phyloP scores from a whole-genome alignment of 2,329 filamentous ascomycete species.

The Escovopsis sp. region DNA sequence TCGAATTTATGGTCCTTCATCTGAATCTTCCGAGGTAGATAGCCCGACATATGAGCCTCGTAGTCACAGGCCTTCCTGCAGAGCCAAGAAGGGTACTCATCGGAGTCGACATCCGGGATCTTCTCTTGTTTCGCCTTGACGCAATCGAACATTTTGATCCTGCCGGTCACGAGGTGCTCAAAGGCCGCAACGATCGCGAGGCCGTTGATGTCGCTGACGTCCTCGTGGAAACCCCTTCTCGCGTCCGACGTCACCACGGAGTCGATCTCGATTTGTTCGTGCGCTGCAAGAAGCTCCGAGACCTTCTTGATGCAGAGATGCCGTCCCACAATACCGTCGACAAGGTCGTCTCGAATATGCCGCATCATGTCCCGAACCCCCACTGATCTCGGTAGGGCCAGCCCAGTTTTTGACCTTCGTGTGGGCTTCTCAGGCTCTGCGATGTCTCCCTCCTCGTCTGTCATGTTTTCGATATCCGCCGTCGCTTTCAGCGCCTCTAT shows the following conservation, averaged over 20 bases:
- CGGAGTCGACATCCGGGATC: not conserved
- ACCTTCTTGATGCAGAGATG: constrained; percentile 8
- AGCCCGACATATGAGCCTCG: constrained; percentile 11
- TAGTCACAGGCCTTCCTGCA: constrained; percentile 14
- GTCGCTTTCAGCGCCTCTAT: constrained; percentile 7
- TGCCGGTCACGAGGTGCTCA: constrained; percentile 9
- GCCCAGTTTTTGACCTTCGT: constrained; percentile 3
- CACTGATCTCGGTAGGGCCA: constrained; percentile 4
- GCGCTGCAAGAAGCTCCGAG: not conserved
- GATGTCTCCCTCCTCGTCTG: not conserved
- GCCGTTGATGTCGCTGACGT: constrained; percentile 16
- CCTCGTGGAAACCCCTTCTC: constrained; percentile 9
- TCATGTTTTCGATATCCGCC: constrained; percentile 4
- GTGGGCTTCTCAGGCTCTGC: not conserved
- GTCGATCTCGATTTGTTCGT: not conserved
- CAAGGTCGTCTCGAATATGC: constrained; percentile 11
- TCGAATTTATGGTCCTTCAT: constrained; percentile 14
- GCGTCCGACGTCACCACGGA: constrained; percentile 7
- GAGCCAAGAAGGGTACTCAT: constrained; percentile 10
- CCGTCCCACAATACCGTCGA: constrained; percentile 7
- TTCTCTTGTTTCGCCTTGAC: not conserved
- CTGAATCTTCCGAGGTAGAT: constrained; percentile 12
- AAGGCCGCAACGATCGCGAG: constrained; percentile 13
- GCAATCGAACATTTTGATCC: not conserved
- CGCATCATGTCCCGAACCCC: constrained; percentile 11